Evolutionary conservation across 345 rosid species (phyloP).

Genomic region (Citrus australasica): DNA sequence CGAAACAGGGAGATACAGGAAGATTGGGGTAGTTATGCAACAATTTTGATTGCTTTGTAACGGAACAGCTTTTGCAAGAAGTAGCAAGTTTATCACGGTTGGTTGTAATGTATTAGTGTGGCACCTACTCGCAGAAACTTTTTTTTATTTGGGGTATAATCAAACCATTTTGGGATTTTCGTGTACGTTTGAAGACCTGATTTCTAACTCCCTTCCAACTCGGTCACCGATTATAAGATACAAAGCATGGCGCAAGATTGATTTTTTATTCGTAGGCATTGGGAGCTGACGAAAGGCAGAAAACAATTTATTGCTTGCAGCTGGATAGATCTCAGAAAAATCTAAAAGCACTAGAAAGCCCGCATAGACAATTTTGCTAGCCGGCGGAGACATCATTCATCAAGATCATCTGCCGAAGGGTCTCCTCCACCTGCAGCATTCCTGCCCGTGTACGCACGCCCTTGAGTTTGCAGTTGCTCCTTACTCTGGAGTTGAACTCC

Average conservation of each 20-base stretch:
- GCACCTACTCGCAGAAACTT: too few species aligned
- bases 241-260: too few species aligned
- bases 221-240: too few species aligned
- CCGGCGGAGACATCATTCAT: too few species aligned
- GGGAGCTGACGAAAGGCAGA: background rate
- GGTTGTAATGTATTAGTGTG: too few species aligned
- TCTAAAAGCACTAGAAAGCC: too few species aligned
- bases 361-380: too few species aligned
- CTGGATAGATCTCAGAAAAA: too few species aligned
- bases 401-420: too few species aligned
- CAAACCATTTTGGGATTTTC: background rate
- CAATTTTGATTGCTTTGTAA: background rate
- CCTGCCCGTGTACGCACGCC: background rate
- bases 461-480: background rate
- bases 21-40: background rate
- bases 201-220: background rate
- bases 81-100: too few species aligned
- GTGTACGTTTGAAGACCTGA: background rate
- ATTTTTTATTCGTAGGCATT: background rate
- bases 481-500: background rate
- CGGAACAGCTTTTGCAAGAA: background rate
- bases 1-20: background rate
- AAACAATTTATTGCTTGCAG: background rate
- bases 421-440: too few species aligned
- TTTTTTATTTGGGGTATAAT: too few species aligned